Evolutionary conservation across 2,329 filamentous ascomycete genomes (phyloP), one percentile per base, ranked within the genome.

Genomic region (Stromatinia cepivora): DNA sequence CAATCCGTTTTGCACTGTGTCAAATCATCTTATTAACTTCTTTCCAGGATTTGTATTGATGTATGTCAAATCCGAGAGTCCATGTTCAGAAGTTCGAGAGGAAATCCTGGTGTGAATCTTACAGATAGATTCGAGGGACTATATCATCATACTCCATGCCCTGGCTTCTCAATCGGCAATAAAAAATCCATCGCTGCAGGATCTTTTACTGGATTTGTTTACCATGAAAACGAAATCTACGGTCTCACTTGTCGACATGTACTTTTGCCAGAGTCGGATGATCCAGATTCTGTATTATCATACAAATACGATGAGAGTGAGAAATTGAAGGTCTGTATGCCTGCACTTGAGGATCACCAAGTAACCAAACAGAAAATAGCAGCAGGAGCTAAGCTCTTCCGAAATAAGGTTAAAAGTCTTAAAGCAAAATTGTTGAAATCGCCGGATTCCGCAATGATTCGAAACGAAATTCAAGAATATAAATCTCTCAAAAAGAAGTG

Each of bases 71-170:
- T 53, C n/a, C 8, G 17, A 11, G 0, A n/a, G 22, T 13, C 22
- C 1, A 8, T 8, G 45, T 2, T 20, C 17, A 46, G 10, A 46
- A 22, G 1, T 11, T 46, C 45, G n/a, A 8, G 45, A 46, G 8
- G 6, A 5, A 25, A 50, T 6, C 13, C n/a, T 17, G n/a, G 50
- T 15, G 50, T 28, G n/a, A 28, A 17, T 28, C 50, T 52, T 15
- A 1, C 11, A 3, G 2, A 8, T 0, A 52, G 25, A 15, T 52
- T 52, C 25, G 5, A n/a, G 13, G 2, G 0, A 5, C 1, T 52
- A 1, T 28, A 28, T 17, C 3, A 6, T 50, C 4, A 17, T 7
- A 52, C n/a, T 52, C 50, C 50, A 8, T 28, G 10, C 13, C 50
- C 50, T 52, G 50, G 50, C 22, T 10, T 52, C n/a, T 52, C 50